Conservation (phyloP, 2,329 filamentous ascomycete species). For the Stromatinia cepivora region DNA sequence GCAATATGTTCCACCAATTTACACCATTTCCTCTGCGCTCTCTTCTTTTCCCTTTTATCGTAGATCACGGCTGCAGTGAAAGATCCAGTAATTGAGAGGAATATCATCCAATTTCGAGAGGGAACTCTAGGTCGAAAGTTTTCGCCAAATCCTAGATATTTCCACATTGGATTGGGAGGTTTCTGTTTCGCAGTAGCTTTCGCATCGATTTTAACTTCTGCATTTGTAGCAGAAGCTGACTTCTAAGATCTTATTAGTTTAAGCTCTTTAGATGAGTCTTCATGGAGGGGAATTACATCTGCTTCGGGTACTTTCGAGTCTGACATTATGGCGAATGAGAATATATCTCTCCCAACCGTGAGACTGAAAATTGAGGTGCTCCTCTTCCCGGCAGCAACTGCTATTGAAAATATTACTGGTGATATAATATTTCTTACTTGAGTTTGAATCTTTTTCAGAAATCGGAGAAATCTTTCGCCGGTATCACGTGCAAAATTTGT, state of each 20-base stretch:
- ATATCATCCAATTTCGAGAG: slow-evolving; percentile 97
- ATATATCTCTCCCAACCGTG: not conserved
- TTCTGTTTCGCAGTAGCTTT: slow-evolving; percentile 48
- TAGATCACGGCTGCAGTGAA: slow-evolving; percentile 83
- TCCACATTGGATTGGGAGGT: slow-evolving; percentile 68
- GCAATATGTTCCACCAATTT: slow-evolving; percentile 82
- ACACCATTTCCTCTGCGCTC: slow-evolving; percentile 82
- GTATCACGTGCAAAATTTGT: not conserved
- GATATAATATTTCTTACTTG: slow-evolving; percentile 8
- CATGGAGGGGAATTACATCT: slow-evolving; percentile 24
- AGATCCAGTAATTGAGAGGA: slow-evolving; percentile 75
- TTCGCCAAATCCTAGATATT: slow-evolving; percentile 76
- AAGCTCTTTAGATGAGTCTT: not conserved
- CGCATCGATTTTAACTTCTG: slow-evolving; percentile 40
- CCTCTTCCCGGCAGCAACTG: slow-evolving; percentile 6
- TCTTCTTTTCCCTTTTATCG: slow-evolving; percentile 87
- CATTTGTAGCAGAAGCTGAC: slow-evolving; percentile 41
- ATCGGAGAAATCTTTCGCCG: slow-evolving; percentile 21
- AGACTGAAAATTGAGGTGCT: not conserved
- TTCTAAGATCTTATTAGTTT: slow-evolving; percentile 27
- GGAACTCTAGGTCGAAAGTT: slow-evolving; percentile 81
- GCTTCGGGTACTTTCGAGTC: slow-evolving; percentile 28
- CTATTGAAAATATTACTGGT: not conserved
- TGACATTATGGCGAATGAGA: slow-evolving; percentile 9
- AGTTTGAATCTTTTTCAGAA: slow-evolving; percentile 14